These are phyloP conservation scores for Dissoconium aciculare DNA, from an alignment of 2,329 filamentous ascomycete species.

Conservation along the genomic window DNA sequence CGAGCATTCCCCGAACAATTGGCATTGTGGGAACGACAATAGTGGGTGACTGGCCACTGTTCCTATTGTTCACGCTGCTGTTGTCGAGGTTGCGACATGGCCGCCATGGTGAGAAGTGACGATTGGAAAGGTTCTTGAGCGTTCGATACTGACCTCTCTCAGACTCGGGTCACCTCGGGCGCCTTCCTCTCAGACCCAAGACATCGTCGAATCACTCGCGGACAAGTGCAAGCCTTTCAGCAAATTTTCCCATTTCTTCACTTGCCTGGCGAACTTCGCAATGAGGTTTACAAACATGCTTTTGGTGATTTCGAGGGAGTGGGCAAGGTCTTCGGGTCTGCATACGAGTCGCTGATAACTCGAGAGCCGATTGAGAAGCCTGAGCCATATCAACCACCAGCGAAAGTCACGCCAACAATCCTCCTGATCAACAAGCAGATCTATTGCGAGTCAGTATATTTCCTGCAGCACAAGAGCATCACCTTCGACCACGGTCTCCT, in stretches of 20 bases:
- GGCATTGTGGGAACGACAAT: too few relatives aligned
- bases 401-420: conserved; percentile 17
- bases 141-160: conserved; percentile 1
- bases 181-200: conserved; percentile 6
- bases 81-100: too few relatives aligned
- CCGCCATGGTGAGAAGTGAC: too few relatives aligned
- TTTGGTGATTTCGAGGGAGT: conserved; percentile 12
- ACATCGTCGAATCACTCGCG: conserved; percentile 13
- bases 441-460: conserved; percentile 17
- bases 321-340: conserved; percentile 11
- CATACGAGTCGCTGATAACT: conserved; percentile 2
- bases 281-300: conserved; percentile 14
- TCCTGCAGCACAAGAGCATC: conserved; percentile 17
- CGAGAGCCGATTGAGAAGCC: not conserved
- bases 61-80: too few relatives aligned
- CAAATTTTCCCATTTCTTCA: conserved; percentile 16
- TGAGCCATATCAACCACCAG: conserved; percentile 2
- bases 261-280: conserved; percentile 17
- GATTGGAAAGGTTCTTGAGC: too few relatives aligned
- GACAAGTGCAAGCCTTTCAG: conserved; percentile 9
- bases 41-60: too few relatives aligned
- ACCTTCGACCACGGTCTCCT: conserved; percentile 19
- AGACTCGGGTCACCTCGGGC: conserved; percentile 9
- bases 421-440: conserved; percentile 24
- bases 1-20: too few relatives aligned